Evolutionary conservation across 2,329 filamentous ascomycete species (phyloP), one percentile per base, ranked within the genome.

Genomic region (Drechslerella dactyloides): DNA sequence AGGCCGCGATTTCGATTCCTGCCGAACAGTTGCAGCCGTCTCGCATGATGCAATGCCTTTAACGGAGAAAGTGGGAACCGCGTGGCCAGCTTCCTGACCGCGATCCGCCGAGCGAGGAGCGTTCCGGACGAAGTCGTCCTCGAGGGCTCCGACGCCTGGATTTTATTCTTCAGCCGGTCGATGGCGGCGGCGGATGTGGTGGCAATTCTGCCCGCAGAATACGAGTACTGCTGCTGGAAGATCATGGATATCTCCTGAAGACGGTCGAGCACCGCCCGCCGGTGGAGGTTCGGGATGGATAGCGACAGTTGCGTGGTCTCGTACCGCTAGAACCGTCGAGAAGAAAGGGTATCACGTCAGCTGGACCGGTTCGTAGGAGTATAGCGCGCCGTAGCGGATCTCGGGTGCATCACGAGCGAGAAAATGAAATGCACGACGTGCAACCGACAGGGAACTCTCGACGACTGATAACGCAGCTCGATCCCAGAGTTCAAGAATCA

Each of bases 181-280:
- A 35, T 15, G 6, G 56, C 44, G n/a, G n/a, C 51, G 23, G 48
- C 15, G 33, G 33, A 33, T 33, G 27, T 23, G 23, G 46, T 35
- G 55, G 42, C 50, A 59, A 70, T 51, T 72, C 60, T 65, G 68
- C 68, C 60, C 6, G 68, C 66, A 61, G 55, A 65, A 61, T 4
- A 33, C n/a, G n/a, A n/a, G n/a, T 64, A 56, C 40, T 65, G 68
- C 54, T 63, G 65, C 40, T 65, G 48, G 50, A 72, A 72, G 30
- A 65, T 56, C 37, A 60, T 30, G 17, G 60, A 72, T 35, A 72
- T 65, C 23, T 65, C 68, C 24, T 65, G 68, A 7, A 65, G 60
- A 27, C 51, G 37, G 19, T 65, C 68, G 55, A 72, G 55, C 17
- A 61, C 30, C 17, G 60, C 68, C 33, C 53, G 65, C 44, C 33